Base-by-base conservation (phyloP, 2,329 filamentous ascomycete species). In the Hymenoscyphus salicellus region DNA sequence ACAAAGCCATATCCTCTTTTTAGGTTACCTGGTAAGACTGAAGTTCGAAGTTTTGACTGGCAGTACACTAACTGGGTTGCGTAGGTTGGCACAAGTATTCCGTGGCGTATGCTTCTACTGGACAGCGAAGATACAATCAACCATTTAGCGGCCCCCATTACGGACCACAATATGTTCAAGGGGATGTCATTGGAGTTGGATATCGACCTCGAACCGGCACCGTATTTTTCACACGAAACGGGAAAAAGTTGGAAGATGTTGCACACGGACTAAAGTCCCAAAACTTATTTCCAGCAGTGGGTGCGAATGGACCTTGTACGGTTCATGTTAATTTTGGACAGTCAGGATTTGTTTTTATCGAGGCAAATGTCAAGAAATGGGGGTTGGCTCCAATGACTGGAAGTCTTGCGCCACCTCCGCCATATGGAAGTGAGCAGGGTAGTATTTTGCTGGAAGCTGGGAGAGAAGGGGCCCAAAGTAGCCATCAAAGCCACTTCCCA, bases 311-410 rank as follows among this genome's bases (percentile, higher is more conserved):
- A 0, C 95, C 95, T 17, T 93, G 92, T 73, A 89, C 89, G 36
- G 86, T 99, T 1, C 94, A 99, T 76, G 95, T 98, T 75, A 99
- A 99, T 77, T 96, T 99, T 76, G 95, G 95, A 7, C 95, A 99
- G 77, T 92, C 95, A 74, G 95, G 95, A 38, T 99, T 98, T 75
- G 95, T 99, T 58, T 99, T 98, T 75, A 98, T 99, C 72, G 95
- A 99, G 79, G 95, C 94, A 67, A 99, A 99, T 74, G 95, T 99
- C 66, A 99, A 99, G 86, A 99, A 98, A 82, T 99, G 95, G 95
- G 95, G 95, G 1, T 82, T 99, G 63, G 95, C 95, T 58, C 95
- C 95, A 5, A 96, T 96, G 85, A 97, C 92, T 1, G 95, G 95
- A 65, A 97, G 92, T 73, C 83, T 99, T 65, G 95, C 95, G 32